phyloP scores from a whole-genome alignment of 2,329 filamentous ascomycete genomes.

The Xylaria sp. region DNA sequence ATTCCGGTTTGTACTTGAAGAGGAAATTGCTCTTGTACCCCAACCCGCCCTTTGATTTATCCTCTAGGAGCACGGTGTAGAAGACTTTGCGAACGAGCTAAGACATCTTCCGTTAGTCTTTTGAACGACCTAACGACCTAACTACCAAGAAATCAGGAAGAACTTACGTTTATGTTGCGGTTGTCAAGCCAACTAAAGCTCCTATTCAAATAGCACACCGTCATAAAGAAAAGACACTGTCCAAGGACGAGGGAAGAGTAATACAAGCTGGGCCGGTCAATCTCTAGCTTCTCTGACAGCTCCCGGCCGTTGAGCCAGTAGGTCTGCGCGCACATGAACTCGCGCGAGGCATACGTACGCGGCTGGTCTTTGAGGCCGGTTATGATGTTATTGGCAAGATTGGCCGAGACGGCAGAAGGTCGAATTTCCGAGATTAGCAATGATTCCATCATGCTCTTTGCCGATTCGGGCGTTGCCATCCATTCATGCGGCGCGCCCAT shows the following conservation, averaged over 20 bases:
- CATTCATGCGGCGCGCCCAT: conserved; percentile 74
- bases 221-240: conserved; percentile 74
- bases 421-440: conserved; percentile 73
- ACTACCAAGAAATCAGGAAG: conserved; percentile 16
- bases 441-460: conserved; percentile 74
- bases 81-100: conserved; percentile 64
- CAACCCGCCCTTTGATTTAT: conserved; percentile 68
- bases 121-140: conserved; percentile 44
- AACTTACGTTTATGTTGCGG: conserved; percentile 61
- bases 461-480: conserved; percentile 66
- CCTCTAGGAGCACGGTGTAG: conserved; percentile 70
- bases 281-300: conserved; percentile 68
- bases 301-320: conserved; percentile 76
- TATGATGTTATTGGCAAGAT: conserved; percentile 81
- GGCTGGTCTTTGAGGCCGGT: conserved; percentile 72
- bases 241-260: conserved; percentile 70
- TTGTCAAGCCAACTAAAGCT: conserved; percentile 54
- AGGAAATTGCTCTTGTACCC: conserved; percentile 72
- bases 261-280: conserved; percentile 66
- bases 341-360: conserved; percentile 71
- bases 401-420: conserved; percentile 70
- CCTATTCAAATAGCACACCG: conserved; percentile 60
- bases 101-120: neutral
- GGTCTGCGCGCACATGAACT: conserved; percentile 74
- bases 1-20: conserved; percentile 74